Evolutionary conservation across 176 grass and related monocot genomes (phyloP).

Genomic region (Raddia distichophylla): DNA sequence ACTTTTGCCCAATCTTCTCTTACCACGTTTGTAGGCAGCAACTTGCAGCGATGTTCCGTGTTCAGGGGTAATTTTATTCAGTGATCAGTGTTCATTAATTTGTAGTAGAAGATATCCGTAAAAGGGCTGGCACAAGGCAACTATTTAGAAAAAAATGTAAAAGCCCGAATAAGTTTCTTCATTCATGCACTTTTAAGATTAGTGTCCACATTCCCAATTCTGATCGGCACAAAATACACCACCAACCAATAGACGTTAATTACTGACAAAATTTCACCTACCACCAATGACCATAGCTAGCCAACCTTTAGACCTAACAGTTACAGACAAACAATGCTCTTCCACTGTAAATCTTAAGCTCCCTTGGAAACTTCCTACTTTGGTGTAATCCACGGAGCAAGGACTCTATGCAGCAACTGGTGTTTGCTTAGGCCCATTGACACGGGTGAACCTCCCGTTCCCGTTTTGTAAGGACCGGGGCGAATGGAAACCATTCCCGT

Average conservation of each 20-base stretch:
- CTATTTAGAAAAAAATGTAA: no score
- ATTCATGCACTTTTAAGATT: no score
- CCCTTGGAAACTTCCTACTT: background rate
- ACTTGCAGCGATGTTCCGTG: background rate
- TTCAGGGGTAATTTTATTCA: no score
- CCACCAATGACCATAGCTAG: background rate
- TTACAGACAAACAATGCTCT: constrained; percentile 2
- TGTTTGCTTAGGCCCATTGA: constrained; percentile 37
- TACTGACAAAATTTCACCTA: no score
- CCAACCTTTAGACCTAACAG: background rate
- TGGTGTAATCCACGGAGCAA: background rate
- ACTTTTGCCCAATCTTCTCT: no score
- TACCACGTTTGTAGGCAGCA: background rate
- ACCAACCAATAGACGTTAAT: no score
- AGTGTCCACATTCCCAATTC: no score
- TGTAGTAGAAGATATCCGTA: no score
- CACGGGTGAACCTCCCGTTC: constrained; percentile 35
- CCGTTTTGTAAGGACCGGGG: constrained; percentile 41
- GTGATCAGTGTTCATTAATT: no score
- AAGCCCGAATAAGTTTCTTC: no score
- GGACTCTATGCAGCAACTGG: constrained; percentile 23
- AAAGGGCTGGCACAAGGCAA: no score
- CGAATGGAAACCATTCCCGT: constrained; percentile 38
- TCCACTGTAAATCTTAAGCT: background rate
- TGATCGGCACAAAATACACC: no score